Conservation (phyloP, 2,329 filamentous ascomycete genomes). For the Scopulariopsis brevicaulis region DNA sequence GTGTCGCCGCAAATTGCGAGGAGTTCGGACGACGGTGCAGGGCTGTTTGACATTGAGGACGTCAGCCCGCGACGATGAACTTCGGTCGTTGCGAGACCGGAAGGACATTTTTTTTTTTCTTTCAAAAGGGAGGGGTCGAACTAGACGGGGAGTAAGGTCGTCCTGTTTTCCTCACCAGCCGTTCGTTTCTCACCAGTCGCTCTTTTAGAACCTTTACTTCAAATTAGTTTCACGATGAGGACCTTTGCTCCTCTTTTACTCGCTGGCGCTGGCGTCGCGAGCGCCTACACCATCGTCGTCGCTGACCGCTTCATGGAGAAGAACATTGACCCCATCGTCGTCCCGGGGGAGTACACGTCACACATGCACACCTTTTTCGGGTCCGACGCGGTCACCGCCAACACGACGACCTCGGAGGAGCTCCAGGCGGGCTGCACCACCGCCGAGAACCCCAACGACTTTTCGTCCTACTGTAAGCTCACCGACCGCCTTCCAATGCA, state of each 20-base stretch:
- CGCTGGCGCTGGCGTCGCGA: neutral
- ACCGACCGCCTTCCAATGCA: too few species aligned
- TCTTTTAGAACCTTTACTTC: neutral
- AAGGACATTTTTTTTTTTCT: too few species aligned
- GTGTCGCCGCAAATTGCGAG: too few species aligned
- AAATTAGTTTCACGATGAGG: neutral
- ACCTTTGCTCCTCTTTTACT: neutral
- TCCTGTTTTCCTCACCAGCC: too few species aligned
- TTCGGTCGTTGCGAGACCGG: too few species aligned
- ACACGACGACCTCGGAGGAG: conserved; percentile 15
- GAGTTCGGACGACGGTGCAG: too few species aligned
- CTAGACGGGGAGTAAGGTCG: too few species aligned
- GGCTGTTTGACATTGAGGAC: too few species aligned
- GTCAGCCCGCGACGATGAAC: too few species aligned
- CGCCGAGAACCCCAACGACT: conserved; percentile 32
- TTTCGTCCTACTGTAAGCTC: conserved; percentile 28
- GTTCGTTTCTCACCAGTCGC: neutral
- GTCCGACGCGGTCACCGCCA: conserved; percentile 18
- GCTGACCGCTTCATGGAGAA: conserved; percentile 18
- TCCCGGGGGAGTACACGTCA: conserved; percentile 18
- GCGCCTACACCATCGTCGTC: conserved; percentile 13
- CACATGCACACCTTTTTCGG: conserved; percentile 24
- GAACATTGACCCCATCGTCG: conserved; percentile 21
- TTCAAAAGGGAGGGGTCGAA: too few species aligned
- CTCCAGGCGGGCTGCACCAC: conserved; percentile 31